Conservation (phyloP, 257 asterid genomes). For the Rehmannia glutinosa region DNA sequence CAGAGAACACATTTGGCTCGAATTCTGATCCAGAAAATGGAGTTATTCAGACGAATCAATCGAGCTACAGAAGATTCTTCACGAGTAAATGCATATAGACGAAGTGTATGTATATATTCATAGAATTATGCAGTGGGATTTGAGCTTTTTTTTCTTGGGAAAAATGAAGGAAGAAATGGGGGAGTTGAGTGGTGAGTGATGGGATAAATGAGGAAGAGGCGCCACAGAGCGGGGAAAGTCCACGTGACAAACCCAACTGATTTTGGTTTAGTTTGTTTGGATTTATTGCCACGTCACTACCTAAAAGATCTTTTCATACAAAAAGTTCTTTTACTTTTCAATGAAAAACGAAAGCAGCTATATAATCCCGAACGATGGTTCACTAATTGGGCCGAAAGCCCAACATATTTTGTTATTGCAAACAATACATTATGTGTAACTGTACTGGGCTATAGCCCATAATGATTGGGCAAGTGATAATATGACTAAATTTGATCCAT, state of each 20-base stretch:
- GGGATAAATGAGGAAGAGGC: constrained; percentile 39
- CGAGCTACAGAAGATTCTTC: not conserved
- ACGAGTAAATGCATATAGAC: not conserved
- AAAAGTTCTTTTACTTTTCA: too few relatives aligned
- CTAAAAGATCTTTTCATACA: constrained; percentile 11
- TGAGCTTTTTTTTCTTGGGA: constrained; percentile 18
- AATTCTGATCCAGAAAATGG: not conserved
- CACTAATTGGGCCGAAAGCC: not conserved
- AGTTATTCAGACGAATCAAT: not conserved
- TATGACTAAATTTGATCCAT: not conserved
- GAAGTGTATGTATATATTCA: not conserved
- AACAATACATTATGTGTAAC: too few relatives aligned
- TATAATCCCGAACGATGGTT: too few relatives aligned
- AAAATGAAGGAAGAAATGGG: constrained; percentile 7
- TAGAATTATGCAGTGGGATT: constrained; percentile 26
- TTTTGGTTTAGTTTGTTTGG: constrained; percentile 16
- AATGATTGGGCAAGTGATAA: not conserved
- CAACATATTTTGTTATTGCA: too few relatives aligned
- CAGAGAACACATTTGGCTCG: constrained; percentile 47
- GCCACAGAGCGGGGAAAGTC: constrained; percentile 43
- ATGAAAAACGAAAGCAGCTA: too few relatives aligned
- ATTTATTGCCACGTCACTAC: constrained; percentile 21
- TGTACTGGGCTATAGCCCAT: not conserved
- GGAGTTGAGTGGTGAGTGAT: constrained; percentile 22
- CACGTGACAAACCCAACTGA: constrained; percentile 30